phyloP scores from a whole-genome alignment of 805 yeast genomes.

The Metschnikowia henanensis region DNA sequence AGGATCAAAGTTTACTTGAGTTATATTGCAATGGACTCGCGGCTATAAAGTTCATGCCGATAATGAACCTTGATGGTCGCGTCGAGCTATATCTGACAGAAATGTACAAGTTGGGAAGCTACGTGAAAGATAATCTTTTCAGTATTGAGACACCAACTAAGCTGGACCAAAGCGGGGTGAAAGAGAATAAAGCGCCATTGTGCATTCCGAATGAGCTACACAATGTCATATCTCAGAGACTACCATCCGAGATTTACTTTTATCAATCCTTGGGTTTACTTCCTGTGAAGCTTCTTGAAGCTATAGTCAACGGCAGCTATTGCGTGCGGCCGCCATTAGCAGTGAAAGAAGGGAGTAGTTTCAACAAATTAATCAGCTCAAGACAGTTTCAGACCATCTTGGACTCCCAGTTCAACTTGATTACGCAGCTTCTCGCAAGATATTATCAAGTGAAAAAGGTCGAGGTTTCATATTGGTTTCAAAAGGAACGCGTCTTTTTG shows the following conservation, averaged over 20 bases:
- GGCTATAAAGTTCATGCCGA: conserved; percentile 70
- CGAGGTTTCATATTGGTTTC: conserved; percentile 54
- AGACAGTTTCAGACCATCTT: conserved; percentile 49
- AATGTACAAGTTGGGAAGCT: conserved; percentile 34
- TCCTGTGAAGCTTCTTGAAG: conserved; percentile 61
- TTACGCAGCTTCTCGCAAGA: conserved; percentile 75
- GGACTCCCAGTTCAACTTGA: conserved; percentile 61
- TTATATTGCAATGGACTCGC: conserved; percentile 68
- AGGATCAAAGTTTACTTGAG: conserved; percentile 46
- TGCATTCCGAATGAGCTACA: conserved; percentile 77
- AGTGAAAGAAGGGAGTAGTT: conserved; percentile 57
- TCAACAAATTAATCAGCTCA: conserved; percentile 52
- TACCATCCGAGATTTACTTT: conserved; percentile 83
- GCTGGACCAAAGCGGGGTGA: background rate
- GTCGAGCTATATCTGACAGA: conserved; percentile 57
- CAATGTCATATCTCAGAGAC: conserved; percentile 76
- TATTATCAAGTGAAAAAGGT: conserved; percentile 79
- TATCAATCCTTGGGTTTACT: conserved; percentile 79
- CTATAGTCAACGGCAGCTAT: conserved; percentile 63
- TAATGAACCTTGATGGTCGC: conserved; percentile 64
- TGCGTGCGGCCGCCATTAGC: conserved; percentile 68
- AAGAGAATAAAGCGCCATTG: conserved; percentile 5
- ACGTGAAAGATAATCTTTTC: conserved; percentile 1
- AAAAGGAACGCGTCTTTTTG: conserved; percentile 42
- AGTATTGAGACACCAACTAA: background rate